Percentiles rank a stretch among this genome's conserved stretches.
These are phyloP conservation scores for Eimeria zaria DNA, from an alignment of 169 alveolate genomes.

Conservation along the genomic window DNA sequence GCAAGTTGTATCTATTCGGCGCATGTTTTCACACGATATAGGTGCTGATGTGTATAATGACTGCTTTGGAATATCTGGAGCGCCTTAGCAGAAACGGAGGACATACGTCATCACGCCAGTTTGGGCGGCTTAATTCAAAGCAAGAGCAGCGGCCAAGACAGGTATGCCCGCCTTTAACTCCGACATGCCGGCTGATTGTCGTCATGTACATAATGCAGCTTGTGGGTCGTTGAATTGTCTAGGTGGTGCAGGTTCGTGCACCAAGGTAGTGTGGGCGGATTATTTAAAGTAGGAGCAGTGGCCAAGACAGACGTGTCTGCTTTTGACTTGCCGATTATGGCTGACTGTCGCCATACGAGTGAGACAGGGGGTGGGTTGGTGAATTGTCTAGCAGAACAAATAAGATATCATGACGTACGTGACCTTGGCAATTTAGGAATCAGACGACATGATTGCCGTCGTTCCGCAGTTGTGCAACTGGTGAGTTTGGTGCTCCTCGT, in stretches of 20 bases:
- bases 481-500: background rate
- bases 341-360: no score
- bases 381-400: background rate
- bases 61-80: background rate
- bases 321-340: no score
- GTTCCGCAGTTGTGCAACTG: background rate
- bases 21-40: background rate
- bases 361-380: no score
- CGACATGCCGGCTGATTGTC: background rate
- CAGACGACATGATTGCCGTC: background rate
- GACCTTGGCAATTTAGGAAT: background rate
- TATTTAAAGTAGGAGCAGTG: no score
- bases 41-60: background rate
- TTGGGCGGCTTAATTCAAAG: background rate
- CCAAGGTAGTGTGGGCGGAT: no score
- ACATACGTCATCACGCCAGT: background rate
- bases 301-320: no score
- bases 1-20: background rate
- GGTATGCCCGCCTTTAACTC: background rate
- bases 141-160: background rate
- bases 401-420: background rate
- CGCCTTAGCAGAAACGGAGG: background rate
- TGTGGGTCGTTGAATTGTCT: background rate
- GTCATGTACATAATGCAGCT: background rate
- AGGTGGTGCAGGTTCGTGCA: no score